Base-by-base conservation (phyloP, 129 eudicot genomes). In the Lactuca sativa region DNA sequence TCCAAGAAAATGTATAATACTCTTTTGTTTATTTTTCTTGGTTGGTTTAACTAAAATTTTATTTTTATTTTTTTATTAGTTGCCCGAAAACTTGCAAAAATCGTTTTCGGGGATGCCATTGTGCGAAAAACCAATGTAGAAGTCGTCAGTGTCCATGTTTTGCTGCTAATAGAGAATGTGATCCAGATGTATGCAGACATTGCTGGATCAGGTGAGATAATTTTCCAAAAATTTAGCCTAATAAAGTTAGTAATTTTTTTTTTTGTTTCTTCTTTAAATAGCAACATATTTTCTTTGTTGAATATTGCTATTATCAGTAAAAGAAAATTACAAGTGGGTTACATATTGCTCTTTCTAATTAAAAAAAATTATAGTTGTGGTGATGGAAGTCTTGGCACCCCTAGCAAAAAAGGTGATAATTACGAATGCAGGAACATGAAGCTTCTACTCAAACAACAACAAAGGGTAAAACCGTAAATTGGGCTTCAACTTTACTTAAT, bases 161-260 rank as follows among this genome's bases (percentile, higher is more conserved):
- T 92, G 96, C 91, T 58, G 88, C 95, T 16, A 80, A 80, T 51
- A 80, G 97, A 73, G 97, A 88, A 77, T 91, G 97, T 72, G 97
- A 91, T 77, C 97, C 97, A 15, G 97, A 91, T 86, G 88, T 91
- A 56, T 91, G 97, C 83, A 80, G 86, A 38, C 83, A 91, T 82
- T 92, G 97, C 78, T 92, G 96, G 96, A 83, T 88, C 78, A 64
- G 96, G 97, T 88, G 59, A 83, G 80, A 9, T 55, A 61, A 12
- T 47, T 59, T 71, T n/a, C 40, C n/a, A 47, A 51, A 18, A 49
- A 13, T 38, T 38, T 30, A 44, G 56, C 18, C 5, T 18, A 21
- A 14, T 13, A n/a, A 43, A 47, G 43, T 16, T 13, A 16, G 34
- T 3, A 67, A 52, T n/a, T n/a, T 33, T 33, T 4, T 52, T 6